These are phyloP conservation scores for Zasmidium cellare DNA, from an alignment of 2,329 filamentous ascomycete genomes.

Conservation along the genomic window DNA sequence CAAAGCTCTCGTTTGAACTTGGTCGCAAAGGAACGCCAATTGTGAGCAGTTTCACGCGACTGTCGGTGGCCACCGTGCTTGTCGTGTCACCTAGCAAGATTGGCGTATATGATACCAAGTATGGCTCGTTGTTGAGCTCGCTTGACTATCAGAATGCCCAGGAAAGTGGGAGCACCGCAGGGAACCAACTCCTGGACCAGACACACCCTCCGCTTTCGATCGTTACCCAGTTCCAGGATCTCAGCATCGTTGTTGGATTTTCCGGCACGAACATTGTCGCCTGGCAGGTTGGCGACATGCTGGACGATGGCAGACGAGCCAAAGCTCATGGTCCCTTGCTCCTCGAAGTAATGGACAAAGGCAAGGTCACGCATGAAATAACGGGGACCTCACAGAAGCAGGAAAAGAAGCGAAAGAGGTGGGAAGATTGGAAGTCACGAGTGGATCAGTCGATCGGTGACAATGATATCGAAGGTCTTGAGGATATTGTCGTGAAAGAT, in stretches of 20 bases:
- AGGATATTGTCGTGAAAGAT: conserved; percentile 31
- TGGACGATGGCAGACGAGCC: conserved; percentile 37
- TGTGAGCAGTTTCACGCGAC: conserved; percentile 63
- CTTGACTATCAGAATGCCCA: conserved; percentile 31
- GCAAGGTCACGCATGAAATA: conserved; percentile 38
- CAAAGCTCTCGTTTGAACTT: conserved; percentile 56
- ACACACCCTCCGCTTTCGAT: conserved; percentile 7
- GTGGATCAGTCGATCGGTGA: conserved; percentile 26
- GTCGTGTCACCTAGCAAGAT: conserved; percentile 59
- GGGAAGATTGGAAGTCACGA: conserved; percentile 30
- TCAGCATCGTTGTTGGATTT: conserved; percentile 66
- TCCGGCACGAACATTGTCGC: conserved; percentile 65
- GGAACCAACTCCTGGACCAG: not conserved
- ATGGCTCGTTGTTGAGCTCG: conserved; percentile 52
- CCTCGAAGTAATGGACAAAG: conserved; percentile 73
- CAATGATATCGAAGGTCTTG: conserved; percentile 27
- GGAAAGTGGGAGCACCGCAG: not conserved
- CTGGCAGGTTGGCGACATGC: conserved; percentile 53
- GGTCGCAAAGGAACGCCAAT: conserved; percentile 43
- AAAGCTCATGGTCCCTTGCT: conserved; percentile 56
- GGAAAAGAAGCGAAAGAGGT: conserved; percentile 22
- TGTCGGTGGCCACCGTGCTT: conserved; percentile 67
- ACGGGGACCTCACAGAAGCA: conserved; percentile 8
- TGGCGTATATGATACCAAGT: conserved; percentile 69
- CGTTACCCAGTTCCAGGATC: conserved; percentile 61